Evolutionary conservation across 768 basidiomycete species (phyloP).

Genomic region (Galerina marginata): DNA sequence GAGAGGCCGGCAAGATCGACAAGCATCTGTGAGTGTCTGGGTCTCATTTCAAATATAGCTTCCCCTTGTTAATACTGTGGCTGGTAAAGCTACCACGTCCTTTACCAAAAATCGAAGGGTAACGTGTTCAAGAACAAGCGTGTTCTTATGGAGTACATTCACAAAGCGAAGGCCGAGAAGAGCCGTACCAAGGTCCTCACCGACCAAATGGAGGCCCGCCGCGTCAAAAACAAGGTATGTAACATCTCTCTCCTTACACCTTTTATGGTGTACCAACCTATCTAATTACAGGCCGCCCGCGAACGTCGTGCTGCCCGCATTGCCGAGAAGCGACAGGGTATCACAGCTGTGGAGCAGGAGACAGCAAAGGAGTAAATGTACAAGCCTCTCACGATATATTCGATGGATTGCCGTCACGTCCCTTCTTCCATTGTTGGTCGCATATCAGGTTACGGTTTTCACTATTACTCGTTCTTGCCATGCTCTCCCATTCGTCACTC

Average conservation of each 20-base stretch:
- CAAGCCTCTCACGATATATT: slow-evolving; percentile 19
- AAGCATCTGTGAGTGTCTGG: slow-evolving; percentile 85
- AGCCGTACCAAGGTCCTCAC: slow-evolving; percentile 94
- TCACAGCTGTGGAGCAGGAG: slow-evolving; percentile 84
- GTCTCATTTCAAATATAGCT: slow-evolving; percentile 11
- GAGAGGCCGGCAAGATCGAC: slow-evolving; percentile 99
- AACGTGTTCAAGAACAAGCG: slow-evolving; percentile 99
- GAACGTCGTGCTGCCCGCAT: slow-evolving; percentile 88
- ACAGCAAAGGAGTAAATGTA: slow-evolving; percentile 65
- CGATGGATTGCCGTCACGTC: slow-evolving; percentile 19
- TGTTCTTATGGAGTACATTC: slow-evolving; percentile 99
- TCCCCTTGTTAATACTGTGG: slow-evolving; percentile 7
- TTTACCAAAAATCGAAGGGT: slow-evolving; percentile 99
- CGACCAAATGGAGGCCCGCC: slow-evolving; percentile 99
- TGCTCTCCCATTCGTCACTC: slow-evolving; percentile 1
- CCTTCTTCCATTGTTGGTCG: slow-evolving; percentile 18
- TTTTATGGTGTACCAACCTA: not conserved
- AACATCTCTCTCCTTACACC: not conserved
- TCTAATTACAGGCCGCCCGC: slow-evolving; percentile 70
- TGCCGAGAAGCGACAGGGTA: slow-evolving; percentile 89
- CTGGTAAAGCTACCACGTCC: slow-evolving; percentile 84
- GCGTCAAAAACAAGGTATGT: slow-evolving; percentile 96
- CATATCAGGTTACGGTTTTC: slow-evolving; percentile 22
- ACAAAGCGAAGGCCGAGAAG: slow-evolving; percentile 99
- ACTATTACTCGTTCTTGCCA: slow-evolving; percentile 12